Base-by-base conservation (phyloP, 352 stramenopile genomes). In the Phytophthora fragariaefolia region DNA sequence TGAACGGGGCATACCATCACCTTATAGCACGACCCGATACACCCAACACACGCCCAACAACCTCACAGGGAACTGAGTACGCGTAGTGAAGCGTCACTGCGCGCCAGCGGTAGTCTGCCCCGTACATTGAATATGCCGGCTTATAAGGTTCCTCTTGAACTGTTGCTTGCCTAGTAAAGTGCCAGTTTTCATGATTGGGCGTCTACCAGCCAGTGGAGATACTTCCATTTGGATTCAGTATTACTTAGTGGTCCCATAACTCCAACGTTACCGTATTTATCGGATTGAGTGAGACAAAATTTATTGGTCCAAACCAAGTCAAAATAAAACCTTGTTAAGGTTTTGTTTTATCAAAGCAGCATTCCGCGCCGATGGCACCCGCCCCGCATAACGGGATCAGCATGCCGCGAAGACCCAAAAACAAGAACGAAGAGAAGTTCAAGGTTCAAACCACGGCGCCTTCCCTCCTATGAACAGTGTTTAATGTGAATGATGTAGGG, bases 351-450 rank as follows among this genome's bases (percentile, higher is more conserved):
- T 20, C 10, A n/a, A 12, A 36, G 30, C 2, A 36, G 4, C 30
- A 15, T 36, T 36, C 13, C 20, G 42, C 42, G 42, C 42, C 18
- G 28, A 49, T 28, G 42, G 13, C 38, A 5, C 38, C 38, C 38
- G 38, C 22, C 42, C 42, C 20, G 4, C 42, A 49, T 49, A 20
- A 18, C 18, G 28, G 2, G 38, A 8, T 3, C 46, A 52, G 22
- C 22, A 52, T 52, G 27, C 28, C 28, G 15, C 50, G 50, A 5
- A 43, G n/a, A 27, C 50, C 50, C 27, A 57, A 57, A 2, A 57
- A 57, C 6, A 57, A 57, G 50, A 57, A 47, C 18, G 46, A 57
- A 26, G 18, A 43, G 17, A 43, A 46, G 8, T 18, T 32, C 30
- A 46, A 57, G 49, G 28, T 57, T 28, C 13, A 4, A 1, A 5